Evolutionary conservation across 83 land plant genomes (phyloP).

Genomic region (Picea abies): DNA sequence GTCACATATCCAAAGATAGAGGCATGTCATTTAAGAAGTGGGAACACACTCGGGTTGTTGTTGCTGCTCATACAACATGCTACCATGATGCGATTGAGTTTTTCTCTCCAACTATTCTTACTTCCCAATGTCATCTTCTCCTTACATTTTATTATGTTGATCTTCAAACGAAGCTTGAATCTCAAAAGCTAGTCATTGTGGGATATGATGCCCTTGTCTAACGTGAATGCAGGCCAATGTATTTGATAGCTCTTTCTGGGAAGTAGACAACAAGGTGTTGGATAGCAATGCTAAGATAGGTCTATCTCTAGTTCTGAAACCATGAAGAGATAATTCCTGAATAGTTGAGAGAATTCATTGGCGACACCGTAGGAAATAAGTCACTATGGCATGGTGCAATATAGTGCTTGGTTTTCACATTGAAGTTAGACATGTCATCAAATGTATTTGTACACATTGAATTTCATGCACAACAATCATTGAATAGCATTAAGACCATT

Average conservation of each 20-base stretch:
- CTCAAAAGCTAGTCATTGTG: constrained; percentile 79
- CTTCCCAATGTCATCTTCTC: constrained; percentile 81
- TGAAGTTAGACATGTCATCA: too few relatives aligned
- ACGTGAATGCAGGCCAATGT: constrained; percentile 79
- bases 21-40: constrained; percentile 65
- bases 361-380: too few relatives aligned
- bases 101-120: constrained; percentile 74
- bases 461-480: too few relatives aligned
- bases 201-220: constrained; percentile 55
- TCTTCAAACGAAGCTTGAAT: constrained; percentile 87
- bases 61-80: constrained; percentile 71
- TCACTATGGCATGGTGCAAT: too few relatives aligned
- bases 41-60: constrained; percentile 89
- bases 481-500: too few relatives aligned
- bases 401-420: too few relatives aligned
- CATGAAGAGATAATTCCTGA: constrained; percentile 20
- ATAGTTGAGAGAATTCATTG: too few relatives aligned
- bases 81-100: constrained; percentile 95
- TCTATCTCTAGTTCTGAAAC: constrained; percentile 65
- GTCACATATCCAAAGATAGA: constrained; percentile 70
- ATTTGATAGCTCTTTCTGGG: constrained; percentile 70
- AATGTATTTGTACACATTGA: too few relatives aligned
- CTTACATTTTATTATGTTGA: constrained; percentile 95
- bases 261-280: constrained; percentile 70
- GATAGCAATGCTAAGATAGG: constrained; percentile 80